Percentiles rank a stretch among this genome's conserved stretches.
phyloP scores from a whole-genome alignment of 768 basidiomycete species.

The Trametes maxima region DNA sequence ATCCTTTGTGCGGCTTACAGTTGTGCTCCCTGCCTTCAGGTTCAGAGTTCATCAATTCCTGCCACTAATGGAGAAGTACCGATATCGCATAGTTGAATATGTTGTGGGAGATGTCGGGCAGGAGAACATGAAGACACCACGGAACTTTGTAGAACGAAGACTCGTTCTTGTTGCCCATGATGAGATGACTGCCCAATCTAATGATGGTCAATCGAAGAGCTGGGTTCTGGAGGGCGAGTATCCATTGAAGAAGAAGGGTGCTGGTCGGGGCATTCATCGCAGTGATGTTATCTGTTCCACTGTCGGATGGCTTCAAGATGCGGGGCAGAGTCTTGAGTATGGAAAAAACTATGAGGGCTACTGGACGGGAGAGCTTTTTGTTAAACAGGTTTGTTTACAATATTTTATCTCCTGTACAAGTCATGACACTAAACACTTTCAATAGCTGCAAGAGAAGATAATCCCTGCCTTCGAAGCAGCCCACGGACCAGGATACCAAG shows the following conservation, averaged over 20 bases:
- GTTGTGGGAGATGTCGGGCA: conserved; percentile 22
- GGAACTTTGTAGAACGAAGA: conserved; percentile 25
- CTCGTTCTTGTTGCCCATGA: conserved; percentile 35
- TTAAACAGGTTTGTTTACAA: conserved; percentile 35
- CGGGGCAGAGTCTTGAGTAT: conserved; percentile 41
- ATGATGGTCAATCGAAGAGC: conserved; percentile 36
- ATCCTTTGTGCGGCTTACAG: too few relatives aligned
- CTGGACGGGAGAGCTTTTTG: conserved; percentile 39
- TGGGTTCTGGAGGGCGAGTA: conserved; percentile 42
- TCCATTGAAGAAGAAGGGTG: conserved; percentile 41
- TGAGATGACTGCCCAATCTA: conserved; percentile 45
- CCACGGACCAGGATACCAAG: conserved; percentile 33
- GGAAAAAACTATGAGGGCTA: conserved; percentile 48
- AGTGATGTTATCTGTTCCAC: conserved; percentile 36
- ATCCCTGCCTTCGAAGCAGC: conserved; percentile 24
- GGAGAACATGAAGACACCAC: not conserved
- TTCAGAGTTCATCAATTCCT: too few relatives aligned
- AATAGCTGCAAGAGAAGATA: conserved; percentile 27
- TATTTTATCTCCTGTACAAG: not conserved
- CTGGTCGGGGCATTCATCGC: conserved; percentile 41
- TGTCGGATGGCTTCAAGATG: conserved; percentile 37
- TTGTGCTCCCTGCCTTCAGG: too few relatives aligned
- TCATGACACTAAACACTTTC: not conserved
- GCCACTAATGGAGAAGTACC: conserved; percentile 2
- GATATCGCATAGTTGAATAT: conserved; percentile 9